Base-by-base conservation (phyloP, 2,329 filamentous ascomycete genomes). In the Xylariaceae sp. region DNA sequence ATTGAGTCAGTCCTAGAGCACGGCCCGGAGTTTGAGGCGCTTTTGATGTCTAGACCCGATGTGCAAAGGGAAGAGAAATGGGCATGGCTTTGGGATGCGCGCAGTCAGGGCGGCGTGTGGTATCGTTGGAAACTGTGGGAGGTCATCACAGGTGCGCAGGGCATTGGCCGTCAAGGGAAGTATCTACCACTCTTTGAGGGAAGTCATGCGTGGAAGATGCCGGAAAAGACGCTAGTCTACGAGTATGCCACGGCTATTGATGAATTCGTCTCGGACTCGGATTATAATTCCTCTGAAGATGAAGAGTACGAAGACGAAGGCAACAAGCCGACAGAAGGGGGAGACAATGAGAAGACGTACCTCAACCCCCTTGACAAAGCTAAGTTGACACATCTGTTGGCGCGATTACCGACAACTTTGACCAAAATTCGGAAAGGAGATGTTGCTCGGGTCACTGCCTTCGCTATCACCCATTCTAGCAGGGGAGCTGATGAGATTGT, bases 121-220 rank as follows among this genome's bases (percentile, higher is more conserved):
- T 97, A 97, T 63, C 82, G 93, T 33, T 97, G 89, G 86, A 81
- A 88, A 34, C 60, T 97, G 34, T 96, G 90, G 87, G 83, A 93
- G 53, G 75, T 91, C 8, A 71, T 91, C n/a, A 89, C 86, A 1
- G 82, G 83, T 4, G 73, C 74, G 1, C 69, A 74, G 32, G 59
- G 68, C 3, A 60, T 13, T 32, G 46, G 61, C 12, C 65, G 67
- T 3, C 69, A 72, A 50, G 69, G 68, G 34, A 79, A 74, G 49
- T 80, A 78, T 41, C 52, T 84, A 16, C 75, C 79, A 1, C 67
- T 94, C 0, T 94, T 94, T 47, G 87, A 95, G 53, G 81, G 80
- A 7, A 80, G 81, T 29, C 77, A 87, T 49, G 78, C 81, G 6
- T 97, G 91, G 91, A 78, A 84, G 42, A 73, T 80, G 6, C 89